Base-by-base conservation (phyloP, 345 rosid genomes). In the Eutrema yunnanense region DNA sequence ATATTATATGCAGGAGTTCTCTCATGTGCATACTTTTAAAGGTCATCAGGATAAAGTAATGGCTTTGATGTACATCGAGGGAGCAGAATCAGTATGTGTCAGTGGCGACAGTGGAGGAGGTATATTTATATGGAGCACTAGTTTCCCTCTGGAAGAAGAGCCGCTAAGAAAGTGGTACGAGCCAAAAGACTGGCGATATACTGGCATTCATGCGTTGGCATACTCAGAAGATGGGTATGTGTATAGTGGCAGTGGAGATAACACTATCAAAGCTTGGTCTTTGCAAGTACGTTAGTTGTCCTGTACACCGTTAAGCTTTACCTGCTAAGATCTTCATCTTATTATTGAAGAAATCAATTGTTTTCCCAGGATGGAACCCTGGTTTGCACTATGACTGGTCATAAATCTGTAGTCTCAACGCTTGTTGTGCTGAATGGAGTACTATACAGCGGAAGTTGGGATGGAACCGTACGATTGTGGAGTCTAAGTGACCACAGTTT, bases 391-490 rank as follows among this genome's bases (percentile, higher is more conserved):
- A 83, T 94, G 98, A 75, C 73, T 62, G 96, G 98, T 78, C 98
- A 94, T 71, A 91, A 81, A 82, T 87, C 97, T 8, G 92, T 89
- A 66, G 97, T 94, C 72, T 89, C 98, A 27, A 19, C 96, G 0
- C 79, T 94, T 62, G 77, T 86, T 54, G 84, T 84, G 49, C 71
- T 46, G 14, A 75, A 85, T 43, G 93, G 95, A 51, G 86, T 92
- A 49, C 85, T 94, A 66, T 88, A 91, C 60, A 89, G 98, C 46
- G 97, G 98, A 51, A 89, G 98, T 76, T 89, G 96, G 94, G 98
- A 91, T 82, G 97, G 98, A 70, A 89, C 90, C 51, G 70, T 94
- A 62, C 70, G 91, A 63, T 79, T 94, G 63, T 91, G 97, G 98
- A 84, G 90, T 80, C 85, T 91, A 40, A 81, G 81, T 82, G 96